Percentiles rank a stretch among this genome's conserved stretches.
These are phyloP conservation scores for Histomonas meleagridis DNA, from an alignment of 208 protist species.

Conservation along the genomic window DNA sequence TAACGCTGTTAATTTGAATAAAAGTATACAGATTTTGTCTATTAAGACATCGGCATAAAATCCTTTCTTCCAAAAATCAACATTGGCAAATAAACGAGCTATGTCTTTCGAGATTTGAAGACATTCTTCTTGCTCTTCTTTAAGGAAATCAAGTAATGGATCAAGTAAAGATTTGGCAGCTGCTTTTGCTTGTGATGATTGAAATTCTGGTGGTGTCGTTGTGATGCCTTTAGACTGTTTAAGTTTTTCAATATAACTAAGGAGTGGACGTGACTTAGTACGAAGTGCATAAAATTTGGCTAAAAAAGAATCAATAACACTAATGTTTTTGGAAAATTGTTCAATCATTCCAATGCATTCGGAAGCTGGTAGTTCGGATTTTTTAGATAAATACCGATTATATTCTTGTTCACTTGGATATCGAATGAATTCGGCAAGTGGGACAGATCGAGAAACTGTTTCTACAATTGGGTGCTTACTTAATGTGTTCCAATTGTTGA, in stretches of 20 bases:
- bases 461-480: not conserved
- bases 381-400: not conserved
- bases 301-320: not conserved
- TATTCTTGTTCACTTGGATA: not conserved
- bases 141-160: not conserved
- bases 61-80: not conserved
- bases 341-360: not conserved
- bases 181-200: not conserved
- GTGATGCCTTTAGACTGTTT: not conserved
- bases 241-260: not conserved
- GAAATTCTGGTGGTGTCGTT: not conserved
- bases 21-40: not conserved
- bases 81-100: not conserved
- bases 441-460: not conserved
- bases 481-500: not conserved
- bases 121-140: too few relatives aligned
- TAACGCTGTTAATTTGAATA: not conserved
- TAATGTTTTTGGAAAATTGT: not conserved
- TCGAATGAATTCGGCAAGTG: not conserved
- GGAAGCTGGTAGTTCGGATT: not conserved
- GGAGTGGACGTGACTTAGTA: not conserved
- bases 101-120: not conserved
- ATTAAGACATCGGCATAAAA: not conserved
- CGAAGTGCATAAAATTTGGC: not conserved
- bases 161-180: not conserved